A percentile compares a stretch with the other conserved stretches of the same genome.
Evolutionary conservation across 2,329 filamentous ascomycete species (phyloP).

Genomic region (Hypoxylon sp.): DNA sequence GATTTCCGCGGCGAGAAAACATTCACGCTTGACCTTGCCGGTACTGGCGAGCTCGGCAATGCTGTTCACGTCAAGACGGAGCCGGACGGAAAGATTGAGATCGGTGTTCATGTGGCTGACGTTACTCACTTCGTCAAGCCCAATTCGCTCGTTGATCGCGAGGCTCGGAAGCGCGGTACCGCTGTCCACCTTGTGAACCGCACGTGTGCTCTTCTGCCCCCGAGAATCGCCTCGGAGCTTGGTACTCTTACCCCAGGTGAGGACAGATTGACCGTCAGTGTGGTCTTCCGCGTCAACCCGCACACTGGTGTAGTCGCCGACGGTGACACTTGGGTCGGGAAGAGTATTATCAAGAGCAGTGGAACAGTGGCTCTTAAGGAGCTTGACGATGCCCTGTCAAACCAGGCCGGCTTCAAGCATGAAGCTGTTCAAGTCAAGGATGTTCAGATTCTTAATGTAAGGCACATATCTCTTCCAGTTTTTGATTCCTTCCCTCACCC

Average conservation of each 20-base stretch:
- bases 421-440: conserved; percentile 74
- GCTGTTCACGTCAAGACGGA: conserved; percentile 90
- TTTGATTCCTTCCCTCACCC: too few species aligned
- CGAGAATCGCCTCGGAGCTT: conserved; percentile 83
- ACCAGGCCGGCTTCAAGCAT: conserved; percentile 67
- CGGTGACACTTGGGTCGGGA: conserved; percentile 92
- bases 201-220: conserved; percentile 84
- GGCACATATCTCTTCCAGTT: conserved; percentile 41
- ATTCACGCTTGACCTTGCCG: conserved; percentile 92
- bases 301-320: conserved; percentile 81
- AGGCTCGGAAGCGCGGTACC: conserved; percentile 97
- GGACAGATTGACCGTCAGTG: conserved; percentile 88
- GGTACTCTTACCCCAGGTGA: conserved; percentile 88
- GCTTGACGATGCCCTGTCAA: conserved; percentile 81
- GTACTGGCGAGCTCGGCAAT: conserved; percentile 87
- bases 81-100: conserved; percentile 85
- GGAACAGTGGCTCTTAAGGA: conserved; percentile 86
- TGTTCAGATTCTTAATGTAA: conserved; percentile 78
- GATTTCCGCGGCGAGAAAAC: conserved; percentile 89
- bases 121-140: conserved; percentile 96
- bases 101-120: conserved; percentile 94
- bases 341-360: conserved; percentile 89
- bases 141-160: conserved; percentile 93
- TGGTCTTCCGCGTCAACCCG: conserved; percentile 89
- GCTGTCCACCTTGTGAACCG: conserved; percentile 95